Evolutionary conservation across 2,329 filamentous ascomycete genomes (phyloP).

Genomic region (Apiospora marii): DNA sequence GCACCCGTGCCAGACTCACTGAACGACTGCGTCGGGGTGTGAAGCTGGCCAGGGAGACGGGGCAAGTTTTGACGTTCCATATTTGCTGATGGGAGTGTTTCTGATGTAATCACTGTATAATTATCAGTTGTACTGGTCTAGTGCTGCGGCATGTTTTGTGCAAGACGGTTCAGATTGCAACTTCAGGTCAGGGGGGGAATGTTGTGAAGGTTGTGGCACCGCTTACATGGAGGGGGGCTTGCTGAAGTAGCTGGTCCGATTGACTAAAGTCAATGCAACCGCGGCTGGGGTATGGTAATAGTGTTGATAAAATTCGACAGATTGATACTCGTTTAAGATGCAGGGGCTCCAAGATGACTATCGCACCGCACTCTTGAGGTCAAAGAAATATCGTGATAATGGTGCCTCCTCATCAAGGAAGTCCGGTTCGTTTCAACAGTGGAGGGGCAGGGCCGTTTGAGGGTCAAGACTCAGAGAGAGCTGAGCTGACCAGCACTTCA

Average conservation of each 20-base stretch:
- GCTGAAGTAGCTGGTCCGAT: background rate
- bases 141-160: background rate
- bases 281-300: background rate
- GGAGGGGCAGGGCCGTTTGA: background rate
- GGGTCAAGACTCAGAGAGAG: background rate
- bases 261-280: background rate
- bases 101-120: constrained; percentile 24
- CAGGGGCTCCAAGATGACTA: no score
- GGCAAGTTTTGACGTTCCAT: constrained; percentile 34
- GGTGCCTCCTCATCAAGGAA: background rate
- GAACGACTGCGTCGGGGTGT: constrained; percentile 43
- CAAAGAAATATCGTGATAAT: background rate
- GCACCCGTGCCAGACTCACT: constrained; percentile 35
- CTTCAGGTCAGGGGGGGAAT: background rate
- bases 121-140: background rate
- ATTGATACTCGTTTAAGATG: background rate
- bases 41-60: constrained; percentile 34
- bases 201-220: background rate
- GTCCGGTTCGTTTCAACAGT: background rate
- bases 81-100: constrained; percentile 26
- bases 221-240: background rate
- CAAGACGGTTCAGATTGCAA: background rate
- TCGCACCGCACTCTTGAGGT: background rate
- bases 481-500: background rate
- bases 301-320: background rate